Conservation (phyloP, 441 rosid species). For the Hypseocharis bilobata region DNA sequence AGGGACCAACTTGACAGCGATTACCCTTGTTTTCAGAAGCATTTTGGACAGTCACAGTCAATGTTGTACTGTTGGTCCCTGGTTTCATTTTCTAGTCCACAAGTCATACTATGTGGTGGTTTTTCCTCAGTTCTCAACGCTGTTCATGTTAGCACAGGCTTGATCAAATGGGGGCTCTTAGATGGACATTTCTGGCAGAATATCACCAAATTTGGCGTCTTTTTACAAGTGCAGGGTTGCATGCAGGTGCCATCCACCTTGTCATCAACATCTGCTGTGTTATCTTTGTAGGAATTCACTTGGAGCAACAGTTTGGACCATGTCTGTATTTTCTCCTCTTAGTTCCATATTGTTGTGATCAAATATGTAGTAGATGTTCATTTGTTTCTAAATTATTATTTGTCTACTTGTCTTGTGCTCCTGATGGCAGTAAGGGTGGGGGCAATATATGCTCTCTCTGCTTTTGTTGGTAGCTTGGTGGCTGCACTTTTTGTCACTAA, state of each 20-base stretch:
- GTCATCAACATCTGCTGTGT: constrained; percentile 44
- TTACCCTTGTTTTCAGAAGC: background rate
- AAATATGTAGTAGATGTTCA: background rate
- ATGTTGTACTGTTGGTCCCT: background rate
- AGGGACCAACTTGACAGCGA: background rate
- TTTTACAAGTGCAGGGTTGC: constrained; percentile 51
- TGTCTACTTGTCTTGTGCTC: constrained; percentile 15
- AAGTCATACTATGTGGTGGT: background rate
- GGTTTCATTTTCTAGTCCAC: background rate
- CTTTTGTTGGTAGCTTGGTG: constrained; percentile 50
- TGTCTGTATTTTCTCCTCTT: constrained; percentile 28
- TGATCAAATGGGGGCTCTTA: constrained; percentile 65
- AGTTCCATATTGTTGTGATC: background rate
- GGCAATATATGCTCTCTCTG: constrained; percentile 54
- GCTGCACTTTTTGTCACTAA: constrained; percentile 52
- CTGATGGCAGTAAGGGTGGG: constrained; percentile 56
- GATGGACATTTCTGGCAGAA: constrained; percentile 32
- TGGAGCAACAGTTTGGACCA: constrained; percentile 75
- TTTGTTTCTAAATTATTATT: background rate
- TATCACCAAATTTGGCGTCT: constrained; percentile 54
- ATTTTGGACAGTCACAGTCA: background rate
- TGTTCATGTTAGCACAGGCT: constrained; percentile 37
- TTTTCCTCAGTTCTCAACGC: constrained; percentile 4
- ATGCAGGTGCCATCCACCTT: constrained; percentile 65
- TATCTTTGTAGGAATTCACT: constrained; percentile 52